phyloP scores from a whole-genome alignment of 2,329 filamentous ascomycete genomes.

The Bipolaris gigantea region DNA sequence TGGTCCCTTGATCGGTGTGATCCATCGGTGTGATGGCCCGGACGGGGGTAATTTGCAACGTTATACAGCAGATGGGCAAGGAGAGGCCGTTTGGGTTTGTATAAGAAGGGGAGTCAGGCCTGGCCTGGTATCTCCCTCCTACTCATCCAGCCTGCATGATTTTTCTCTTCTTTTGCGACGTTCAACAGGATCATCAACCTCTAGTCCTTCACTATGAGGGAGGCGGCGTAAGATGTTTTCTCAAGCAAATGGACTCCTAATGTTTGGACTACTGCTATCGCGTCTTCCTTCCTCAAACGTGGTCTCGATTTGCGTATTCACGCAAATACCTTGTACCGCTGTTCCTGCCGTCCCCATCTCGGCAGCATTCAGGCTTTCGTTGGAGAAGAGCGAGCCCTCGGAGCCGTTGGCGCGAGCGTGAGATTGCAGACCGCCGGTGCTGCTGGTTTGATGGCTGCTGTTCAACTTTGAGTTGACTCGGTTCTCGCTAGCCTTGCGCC shows the following conservation, averaged over 20 bases:
- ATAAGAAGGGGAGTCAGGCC: too few species aligned
- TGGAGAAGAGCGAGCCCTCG: conserved; percentile 19
- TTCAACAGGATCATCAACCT: neutral
- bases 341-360: neutral
- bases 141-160: too few species aligned
- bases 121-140: too few species aligned
- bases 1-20: too few species aligned
- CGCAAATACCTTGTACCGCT: conserved; percentile 11
- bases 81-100: too few species aligned
- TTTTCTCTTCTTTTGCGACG: neutral
- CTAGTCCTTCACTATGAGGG: neutral
- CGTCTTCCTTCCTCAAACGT: conserved; percentile 6
- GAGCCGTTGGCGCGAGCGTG: conserved; percentile 14
- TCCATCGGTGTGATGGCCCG: too few species aligned
- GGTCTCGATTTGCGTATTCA: conserved; percentile 20
- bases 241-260: conserved; percentile 6
- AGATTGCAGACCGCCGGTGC: conserved; percentile 3
- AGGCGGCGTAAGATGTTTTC: neutral
- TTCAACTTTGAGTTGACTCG: neutral
- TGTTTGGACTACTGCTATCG: conserved; percentile 1
- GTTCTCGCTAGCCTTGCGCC: conserved; percentile 15
- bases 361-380: neutral
- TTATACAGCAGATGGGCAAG: too few species aligned
- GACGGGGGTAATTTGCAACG: too few species aligned
- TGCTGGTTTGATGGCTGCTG: neutral